These are phyloP conservation scores for Daldinia sp. DNA, from an alignment of 2,329 filamentous ascomycete genomes.

Conservation along the genomic window DNA sequence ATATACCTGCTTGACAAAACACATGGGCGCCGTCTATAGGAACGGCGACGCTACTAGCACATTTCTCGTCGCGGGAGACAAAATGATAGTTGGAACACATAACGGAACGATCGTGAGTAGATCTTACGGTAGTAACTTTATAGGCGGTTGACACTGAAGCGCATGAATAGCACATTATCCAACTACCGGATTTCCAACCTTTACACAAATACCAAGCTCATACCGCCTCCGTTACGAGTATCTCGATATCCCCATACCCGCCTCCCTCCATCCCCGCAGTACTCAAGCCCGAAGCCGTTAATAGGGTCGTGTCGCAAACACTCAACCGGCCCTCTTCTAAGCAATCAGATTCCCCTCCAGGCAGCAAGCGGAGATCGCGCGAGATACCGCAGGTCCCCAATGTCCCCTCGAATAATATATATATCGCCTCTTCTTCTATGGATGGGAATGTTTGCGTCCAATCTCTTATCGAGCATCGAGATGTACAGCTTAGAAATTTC, in stretches of 20 bases:
- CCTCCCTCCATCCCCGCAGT: constrained; percentile 64
- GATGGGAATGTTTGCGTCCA: constrained; percentile 96
- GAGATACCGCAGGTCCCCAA: constrained; percentile 69
- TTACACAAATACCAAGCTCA: constrained; percentile 92
- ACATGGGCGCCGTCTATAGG: constrained; percentile 82
- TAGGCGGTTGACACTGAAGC: constrained; percentile 1
- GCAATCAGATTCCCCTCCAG: constrained; percentile 55
- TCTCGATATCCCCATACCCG: constrained; percentile 90
- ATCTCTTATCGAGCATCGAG: constrained; percentile 84
- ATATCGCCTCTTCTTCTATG: constrained; percentile 91
- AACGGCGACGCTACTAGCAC: constrained; percentile 95
- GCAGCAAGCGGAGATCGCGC: constrained; percentile 44
- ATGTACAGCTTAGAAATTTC: constrained; percentile 92
- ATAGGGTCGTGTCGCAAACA: constrained; percentile 48
- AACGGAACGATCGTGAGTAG: constrained; percentile 89
- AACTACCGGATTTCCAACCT: constrained; percentile 81
- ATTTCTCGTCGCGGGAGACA: constrained; percentile 91
- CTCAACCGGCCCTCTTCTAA: constrained; percentile 49
- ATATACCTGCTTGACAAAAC: constrained; percentile 85
- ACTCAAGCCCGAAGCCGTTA: constrained; percentile 52
- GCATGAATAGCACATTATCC: constrained; percentile 69
- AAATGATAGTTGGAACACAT: constrained; percentile 96
- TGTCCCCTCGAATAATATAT: constrained; percentile 87
- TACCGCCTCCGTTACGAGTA: constrained; percentile 85
- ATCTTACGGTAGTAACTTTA: constrained; percentile 33